Evolutionary conservation across 768 basidiomycete genomes (phyloP).

Genomic region (Macrolepiota albuminosa): DNA sequence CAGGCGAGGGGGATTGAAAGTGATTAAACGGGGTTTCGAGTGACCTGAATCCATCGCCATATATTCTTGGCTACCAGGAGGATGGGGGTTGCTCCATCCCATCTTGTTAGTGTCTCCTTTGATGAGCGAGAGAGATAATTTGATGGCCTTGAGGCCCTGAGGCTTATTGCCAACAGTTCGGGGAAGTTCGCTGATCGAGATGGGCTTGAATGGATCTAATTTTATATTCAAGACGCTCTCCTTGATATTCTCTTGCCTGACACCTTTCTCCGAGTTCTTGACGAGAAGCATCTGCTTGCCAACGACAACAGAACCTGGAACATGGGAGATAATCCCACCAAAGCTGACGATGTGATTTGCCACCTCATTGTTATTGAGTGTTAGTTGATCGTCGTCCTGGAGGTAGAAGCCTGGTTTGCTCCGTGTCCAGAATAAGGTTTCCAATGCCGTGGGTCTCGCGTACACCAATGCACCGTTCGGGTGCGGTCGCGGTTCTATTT

Average conservation of each 20-base stretch:
- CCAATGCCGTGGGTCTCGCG: constrained; percentile 45
- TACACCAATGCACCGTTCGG: constrained; percentile 60
- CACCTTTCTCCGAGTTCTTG: constrained; percentile 23
- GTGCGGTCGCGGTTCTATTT: constrained; percentile 65
- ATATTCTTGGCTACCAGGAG: constrained; percentile 48
- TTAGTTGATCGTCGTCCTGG: constrained; percentile 14
- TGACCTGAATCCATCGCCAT: constrained; percentile 13
- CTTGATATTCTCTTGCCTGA: constrained; percentile 15
- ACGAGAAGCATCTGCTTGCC: constrained; percentile 23
- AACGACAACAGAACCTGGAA: constrained; percentile 13
- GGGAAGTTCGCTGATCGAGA: constrained; percentile 32
- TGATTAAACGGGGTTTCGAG: neutral
- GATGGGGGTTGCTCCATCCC: constrained; percentile 36
- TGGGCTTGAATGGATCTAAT: constrained; percentile 13
- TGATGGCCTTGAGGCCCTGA: constrained; percentile 33
- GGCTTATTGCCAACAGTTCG: constrained; percentile 37
- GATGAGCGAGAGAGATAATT: constrained; percentile 24
- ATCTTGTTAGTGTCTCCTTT: constrained; percentile 20
- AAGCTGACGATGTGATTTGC: constrained; percentile 32
- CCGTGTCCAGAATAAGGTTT: constrained; percentile 45
- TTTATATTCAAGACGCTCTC: constrained; percentile 26
- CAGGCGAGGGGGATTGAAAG: neutral
- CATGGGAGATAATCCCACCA: constrained; percentile 35
- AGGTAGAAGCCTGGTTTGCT: constrained; percentile 59
- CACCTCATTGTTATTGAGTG: neutral